A percentile compares a stretch with the other conserved stretches of the same genome.
phyloP scores from a whole-genome alignment of 1,139 yeast species.

The Geotrichum bryndzae region DNA sequence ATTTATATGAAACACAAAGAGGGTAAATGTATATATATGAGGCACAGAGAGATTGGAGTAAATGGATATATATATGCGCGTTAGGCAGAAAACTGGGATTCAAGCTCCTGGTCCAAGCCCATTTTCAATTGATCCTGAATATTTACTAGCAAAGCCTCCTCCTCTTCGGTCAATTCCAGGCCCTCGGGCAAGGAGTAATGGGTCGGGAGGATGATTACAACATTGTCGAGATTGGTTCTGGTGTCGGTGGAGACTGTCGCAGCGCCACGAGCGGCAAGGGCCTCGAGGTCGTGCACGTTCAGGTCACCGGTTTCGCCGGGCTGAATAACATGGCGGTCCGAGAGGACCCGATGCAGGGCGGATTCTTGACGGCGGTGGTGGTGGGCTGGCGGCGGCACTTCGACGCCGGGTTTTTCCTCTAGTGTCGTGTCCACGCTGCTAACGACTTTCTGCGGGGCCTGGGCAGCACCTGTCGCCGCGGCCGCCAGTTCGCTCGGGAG shows the following conservation, averaged over 20 bases:
- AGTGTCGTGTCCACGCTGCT: neutral
- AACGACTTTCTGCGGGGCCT: neutral
- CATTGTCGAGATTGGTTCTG: neutral
- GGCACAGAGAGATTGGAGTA: too few relatives aligned
- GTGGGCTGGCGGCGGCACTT: neutral
- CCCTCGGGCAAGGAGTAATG: slow-evolving; percentile 16
- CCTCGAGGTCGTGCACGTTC: neutral
- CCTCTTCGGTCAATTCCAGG: slow-evolving; percentile 18
- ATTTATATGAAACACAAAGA: too few relatives aligned
- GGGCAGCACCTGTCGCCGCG: neutral
- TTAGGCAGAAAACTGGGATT: neutral
- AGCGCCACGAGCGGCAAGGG: neutral
- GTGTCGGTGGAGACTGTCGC: neutral
- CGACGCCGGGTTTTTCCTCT: neutral
- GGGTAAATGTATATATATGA: too few relatives aligned
- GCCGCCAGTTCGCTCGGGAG: neutral
- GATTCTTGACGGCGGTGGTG: neutral
- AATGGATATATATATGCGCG: too few relatives aligned
- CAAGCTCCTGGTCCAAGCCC: neutral
- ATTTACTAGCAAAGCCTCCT: slow-evolving; percentile 16
- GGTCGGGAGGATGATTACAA: slow-evolving; percentile 17
- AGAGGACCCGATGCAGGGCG: slow-evolving; percentile 5
- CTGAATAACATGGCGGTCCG: slow-evolving; percentile 14
- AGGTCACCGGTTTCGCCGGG: slow-evolving; percentile 16
- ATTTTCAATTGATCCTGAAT: slow-evolving; percentile 18